These are phyloP conservation scores for Aspergillus panamensis DNA, from an alignment of 495 filamentous ascomycete species.

Conservation along the genomic window DNA sequence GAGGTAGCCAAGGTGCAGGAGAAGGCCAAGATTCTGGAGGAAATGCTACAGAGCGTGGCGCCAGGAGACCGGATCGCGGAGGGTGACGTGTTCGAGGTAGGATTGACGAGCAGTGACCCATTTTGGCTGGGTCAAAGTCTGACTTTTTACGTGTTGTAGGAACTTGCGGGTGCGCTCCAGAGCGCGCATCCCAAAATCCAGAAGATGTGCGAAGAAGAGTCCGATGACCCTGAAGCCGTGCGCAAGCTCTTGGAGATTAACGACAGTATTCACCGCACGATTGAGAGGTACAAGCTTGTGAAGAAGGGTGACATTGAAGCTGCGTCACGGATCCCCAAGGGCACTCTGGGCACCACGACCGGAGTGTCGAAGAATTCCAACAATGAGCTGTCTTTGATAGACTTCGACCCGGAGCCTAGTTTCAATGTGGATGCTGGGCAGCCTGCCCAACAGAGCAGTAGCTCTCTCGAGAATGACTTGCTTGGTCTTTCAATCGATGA, in stretches of 20 bases:
- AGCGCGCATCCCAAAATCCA: constrained; percentile 98
- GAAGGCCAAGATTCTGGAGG: constrained; percentile 88
- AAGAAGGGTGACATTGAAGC: constrained; percentile 91
- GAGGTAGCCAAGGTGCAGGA: constrained; percentile 89
- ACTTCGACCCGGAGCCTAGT: constrained; percentile 67
- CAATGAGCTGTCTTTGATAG: constrained; percentile 89
- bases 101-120: constrained; percentile 5
- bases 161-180: constrained; percentile 85
- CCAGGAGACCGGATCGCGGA: constrained; percentile 79
- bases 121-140: neutral
- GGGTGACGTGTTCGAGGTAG: constrained; percentile 87
- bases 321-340: constrained; percentile 78
- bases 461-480: constrained; percentile 60
- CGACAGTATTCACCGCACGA: constrained; percentile 95
- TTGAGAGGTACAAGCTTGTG: constrained; percentile 88
- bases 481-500: constrained; percentile 67
- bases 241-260: constrained; percentile 95
- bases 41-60: constrained; percentile 81
- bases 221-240: constrained; percentile 92
- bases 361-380: constrained; percentile 70
- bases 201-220: constrained; percentile 98
- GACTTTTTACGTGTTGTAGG: constrained; percentile 38
- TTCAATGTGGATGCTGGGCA: constrained; percentile 45
- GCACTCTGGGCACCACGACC: constrained; percentile 69
- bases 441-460: constrained; percentile 33